Base-by-base conservation (phyloP, 2,329 filamentous ascomycete genomes). In the Dactylellina sp. region DNA sequence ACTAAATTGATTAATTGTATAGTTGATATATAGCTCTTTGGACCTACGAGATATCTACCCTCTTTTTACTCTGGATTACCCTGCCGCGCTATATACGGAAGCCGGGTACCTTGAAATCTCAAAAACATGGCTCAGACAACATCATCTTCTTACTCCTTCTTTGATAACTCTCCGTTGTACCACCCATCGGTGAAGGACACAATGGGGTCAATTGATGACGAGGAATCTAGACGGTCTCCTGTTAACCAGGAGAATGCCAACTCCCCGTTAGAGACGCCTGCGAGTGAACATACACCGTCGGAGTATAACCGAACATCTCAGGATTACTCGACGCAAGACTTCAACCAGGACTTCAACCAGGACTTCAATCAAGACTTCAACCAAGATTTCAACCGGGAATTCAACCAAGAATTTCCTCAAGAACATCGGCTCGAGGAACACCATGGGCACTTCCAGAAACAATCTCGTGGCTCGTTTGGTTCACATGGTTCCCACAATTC, bases 111-210 rank as follows among this genome's bases (percentile, higher is more conserved):
- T 25, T 7, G 11, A 44, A 12, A 25, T 25, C 18, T 64, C 1
- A 16, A 50, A 32, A 64, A 28, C 57, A 74, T 74, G 70, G 70
- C 70, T 37, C 70, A 74, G 44, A 74, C 61, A 24, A 65, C 49
- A 25, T 74, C 70, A 11, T 74, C 70, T 14, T 75, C 71, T 4
- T 75, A 66, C 37, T 75, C 64, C 42, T 75, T 68, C 52, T 75
- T 75, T 57, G 64, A 70, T 32, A 68, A 68, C 44, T 75, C 71
- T 53, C 71, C 71, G n/a, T 64, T 75, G 40, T 75, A 75, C 40
- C 71, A 75, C 50, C 63, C 71, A 22, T 75, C 71, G 16, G 63
- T 75, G 12, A 75, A 75, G 35, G 70, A 74, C 14, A 35, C 55
- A 16, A 18, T 65, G 50, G 56, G 55, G 40, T 50, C 61, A 6